Base-by-base conservation (phyloP, 345 rosid species). In the Pseudoturritis turrita region DNA sequence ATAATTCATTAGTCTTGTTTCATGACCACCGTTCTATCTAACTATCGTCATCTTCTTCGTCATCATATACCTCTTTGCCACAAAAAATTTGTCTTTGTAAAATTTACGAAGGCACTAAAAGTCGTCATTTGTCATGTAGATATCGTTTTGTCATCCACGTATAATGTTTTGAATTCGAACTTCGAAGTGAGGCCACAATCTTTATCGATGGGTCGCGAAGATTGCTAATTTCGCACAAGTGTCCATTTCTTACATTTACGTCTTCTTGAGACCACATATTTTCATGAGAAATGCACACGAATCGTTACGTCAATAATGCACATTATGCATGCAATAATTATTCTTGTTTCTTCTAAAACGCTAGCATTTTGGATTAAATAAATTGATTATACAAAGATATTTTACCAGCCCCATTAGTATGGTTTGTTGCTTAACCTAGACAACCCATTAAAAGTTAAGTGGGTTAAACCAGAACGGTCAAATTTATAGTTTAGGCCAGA, bases 211-310 rank as follows among this genome's bases (percentile, higher is more conserved):
- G 57, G 28, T 72, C 37, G 9, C 22, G 13, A 44, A 40, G 39
- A 54, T 72, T 33, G 41, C 18, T 31, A 63, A 39, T 26, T 53
- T 62, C 37, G 9, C 33, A 31, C 50, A 45, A 55, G 31, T 55
- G 64, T 63, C 63, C 25, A 53, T 62, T 41, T 51, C 12, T 53
- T 33, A 53, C 56, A 53, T 62, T 22, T 10, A 72, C 37, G 54
- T 52, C 62, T 62, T 33, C 49, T 23, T 44, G 46, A 72, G 63
- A 62, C 70, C 56, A 72, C 56, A 25, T 22, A 21, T 3, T 71
- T 19, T 29, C 19, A 5, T 26, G 29, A 71, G 17, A 43, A n/a
- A 40, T 21, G 37, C 12, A 72, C 62, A 46, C 28, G 21, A 36
- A n/a, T 51, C 43, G 22, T 26, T 14, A 52, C 65, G 23, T 39